Evolutionary conservation across 2,329 filamentous ascomycete species (phyloP).

Genomic region (Trichoderma sp.): DNA sequence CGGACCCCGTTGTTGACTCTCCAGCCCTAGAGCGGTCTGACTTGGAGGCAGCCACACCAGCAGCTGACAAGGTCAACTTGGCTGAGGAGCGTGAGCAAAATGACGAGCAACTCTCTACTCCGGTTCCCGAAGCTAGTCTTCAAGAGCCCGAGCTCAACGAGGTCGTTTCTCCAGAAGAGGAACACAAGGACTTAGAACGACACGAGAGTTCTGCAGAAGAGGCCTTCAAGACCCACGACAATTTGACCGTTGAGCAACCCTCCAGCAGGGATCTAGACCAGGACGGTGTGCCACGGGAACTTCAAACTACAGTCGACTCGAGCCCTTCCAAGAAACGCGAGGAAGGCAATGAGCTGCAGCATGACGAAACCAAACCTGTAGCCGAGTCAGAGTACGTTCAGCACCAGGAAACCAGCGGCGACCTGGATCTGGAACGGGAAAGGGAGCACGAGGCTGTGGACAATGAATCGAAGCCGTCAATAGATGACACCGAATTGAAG

Average conservation of each 20-base stretch:
- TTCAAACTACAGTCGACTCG: slow-evolving; percentile 37
- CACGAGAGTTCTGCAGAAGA: slow-evolving; percentile 35
- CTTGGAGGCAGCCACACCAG: background rate
- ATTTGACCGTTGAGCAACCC: slow-evolving; percentile 32
- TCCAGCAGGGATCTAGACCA: slow-evolving; percentile 33
- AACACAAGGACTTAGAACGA: slow-evolving; percentile 41
- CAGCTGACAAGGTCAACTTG: background rate
- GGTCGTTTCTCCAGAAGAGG: slow-evolving; percentile 35
- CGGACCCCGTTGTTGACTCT: background rate
- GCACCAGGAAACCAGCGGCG: slow-evolving; percentile 11
- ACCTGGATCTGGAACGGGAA: background rate
- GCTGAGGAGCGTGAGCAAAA: background rate
- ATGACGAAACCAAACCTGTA: slow-evolving; percentile 36
- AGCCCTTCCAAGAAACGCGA: slow-evolving; percentile 34
- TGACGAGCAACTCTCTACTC: background rate
- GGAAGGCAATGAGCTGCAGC: slow-evolving; percentile 42
- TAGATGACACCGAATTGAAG: background rate
- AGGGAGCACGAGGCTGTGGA: slow-evolving; percentile 11
- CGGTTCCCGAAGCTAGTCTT: background rate
- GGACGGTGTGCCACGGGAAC: slow-evolving; percentile 37
- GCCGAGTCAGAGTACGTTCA: slow-evolving; percentile 37
- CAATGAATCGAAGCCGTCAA: background rate
- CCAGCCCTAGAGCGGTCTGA: background rate
- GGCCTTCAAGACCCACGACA: slow-evolving; percentile 29
- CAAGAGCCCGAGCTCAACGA: slow-evolving; percentile 21